Evolutionary conservation across 768 basidiomycete species (phyloP), one percentile per base, ranked within the genome.

Genomic region (Termitomyces sp.): DNA sequence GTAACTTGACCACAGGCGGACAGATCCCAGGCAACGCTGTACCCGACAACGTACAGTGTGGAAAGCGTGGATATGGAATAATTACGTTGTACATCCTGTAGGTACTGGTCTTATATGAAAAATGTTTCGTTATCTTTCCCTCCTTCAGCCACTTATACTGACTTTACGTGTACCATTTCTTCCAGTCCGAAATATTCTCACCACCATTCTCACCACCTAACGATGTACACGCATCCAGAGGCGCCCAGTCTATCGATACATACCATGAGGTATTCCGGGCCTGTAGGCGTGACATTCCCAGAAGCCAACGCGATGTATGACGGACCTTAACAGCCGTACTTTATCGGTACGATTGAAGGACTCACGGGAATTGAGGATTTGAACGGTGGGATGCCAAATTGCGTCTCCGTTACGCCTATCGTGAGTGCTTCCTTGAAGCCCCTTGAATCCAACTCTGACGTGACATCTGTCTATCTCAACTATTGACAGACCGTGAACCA

Each of bases 401-500:
- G 79, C 57, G 83, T 86, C 3, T 79, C 82, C 1, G 78, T 82
- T 60, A 82, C 81, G 8, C 84, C 83, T 5, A 65, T 80, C n/a
- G 82, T 82, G 20, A 49, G 33, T 49, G 30, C n/a, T 3, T 24
- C 6, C 10, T 14, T 57, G 30, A 30, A 43, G 74, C 64, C 14
- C 5, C 12, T 13, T 26, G 39, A 20, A 52, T 53, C 45, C 2
- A 36, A 42, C 13, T 45, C 18, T 47, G 30, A 30, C 30, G 30
- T 30, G 30, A 20, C n/a, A 16, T 34, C 32, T 44, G 8, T 13
- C n/a, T n/a, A 46, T 18, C 34, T n/a, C 27, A n/a, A 16, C 6
- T 8, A 1, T 16, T 3, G 20, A 1, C 56, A 81, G 77, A 74
- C 67, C 13, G 72, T 83, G 14, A 75, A 79, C 64, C 79, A 76